These are phyloP conservation scores for Hyaloscypha variabilis DNA, from an alignment of 495 filamentous ascomycete species.

Conservation along the genomic window DNA sequence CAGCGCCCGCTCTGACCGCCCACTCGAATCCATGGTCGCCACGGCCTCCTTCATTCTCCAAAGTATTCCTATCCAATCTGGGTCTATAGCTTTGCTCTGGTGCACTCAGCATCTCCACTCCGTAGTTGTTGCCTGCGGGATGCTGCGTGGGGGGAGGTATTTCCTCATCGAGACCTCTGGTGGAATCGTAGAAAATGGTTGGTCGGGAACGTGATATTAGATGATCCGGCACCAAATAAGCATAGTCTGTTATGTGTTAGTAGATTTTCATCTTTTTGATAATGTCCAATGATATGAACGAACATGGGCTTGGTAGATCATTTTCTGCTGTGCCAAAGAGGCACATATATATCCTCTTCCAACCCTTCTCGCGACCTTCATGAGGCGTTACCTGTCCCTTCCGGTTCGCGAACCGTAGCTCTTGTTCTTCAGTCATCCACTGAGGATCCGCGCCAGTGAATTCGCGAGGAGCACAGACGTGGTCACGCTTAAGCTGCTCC, in stretches of 20 bases:
- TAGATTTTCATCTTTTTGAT: neutral
- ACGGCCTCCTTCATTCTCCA: neutral
- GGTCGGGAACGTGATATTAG: neutral
- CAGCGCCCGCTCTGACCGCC: neutral
- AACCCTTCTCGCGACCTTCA: neutral
- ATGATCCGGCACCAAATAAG: neutral
- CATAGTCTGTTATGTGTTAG: neutral
- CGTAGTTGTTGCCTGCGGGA: neutral
- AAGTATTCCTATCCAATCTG: neutral
- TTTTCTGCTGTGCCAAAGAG: neutral
- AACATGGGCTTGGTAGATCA: neutral
- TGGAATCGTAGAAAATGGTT: neutral
- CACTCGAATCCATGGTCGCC: neutral
- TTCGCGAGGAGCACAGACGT: neutral
- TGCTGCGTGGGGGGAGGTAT: neutral
- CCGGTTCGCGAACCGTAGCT: neutral
- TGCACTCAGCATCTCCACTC: neutral
- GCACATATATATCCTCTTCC: neutral
- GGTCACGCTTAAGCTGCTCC: neutral
- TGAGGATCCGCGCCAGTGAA: constrained; percentile 1
- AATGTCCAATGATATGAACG: neutral
- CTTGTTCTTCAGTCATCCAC: constrained; percentile 5
- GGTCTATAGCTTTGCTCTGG: neutral
- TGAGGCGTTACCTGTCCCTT: neutral
- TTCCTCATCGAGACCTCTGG: neutral